phyloP scores from a whole-genome alignment of 495 filamentous ascomycete genomes.

The Neurospora sp. region DNA sequence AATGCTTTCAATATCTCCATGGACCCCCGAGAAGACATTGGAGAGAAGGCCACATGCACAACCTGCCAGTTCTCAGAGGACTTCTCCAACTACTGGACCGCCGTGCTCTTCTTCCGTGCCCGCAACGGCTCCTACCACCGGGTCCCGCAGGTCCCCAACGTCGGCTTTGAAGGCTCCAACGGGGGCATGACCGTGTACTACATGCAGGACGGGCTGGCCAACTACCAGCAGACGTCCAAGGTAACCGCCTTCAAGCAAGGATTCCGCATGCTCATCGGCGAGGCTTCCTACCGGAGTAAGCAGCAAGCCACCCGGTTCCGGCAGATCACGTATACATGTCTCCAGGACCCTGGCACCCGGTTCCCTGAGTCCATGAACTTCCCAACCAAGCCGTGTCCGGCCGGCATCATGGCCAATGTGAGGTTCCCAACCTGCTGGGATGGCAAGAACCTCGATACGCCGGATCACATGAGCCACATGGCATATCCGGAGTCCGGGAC shows the following conservation, averaged over 20 bases:
- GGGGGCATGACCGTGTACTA: constrained; percentile 39
- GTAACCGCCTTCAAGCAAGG: constrained; percentile 39
- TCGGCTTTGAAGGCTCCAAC: constrained; percentile 29
- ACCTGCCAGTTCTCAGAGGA: constrained; percentile 32
- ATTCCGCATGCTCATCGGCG: constrained; percentile 32
- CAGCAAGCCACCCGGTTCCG: constrained; percentile 24
- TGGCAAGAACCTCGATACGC: constrained; percentile 20
- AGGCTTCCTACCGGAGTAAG: constrained; percentile 22
- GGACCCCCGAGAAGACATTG: constrained; percentile 25
- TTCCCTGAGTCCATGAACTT: constrained; percentile 16
- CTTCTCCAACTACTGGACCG: constrained; percentile 37
- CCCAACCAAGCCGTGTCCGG: constrained; percentile 18
- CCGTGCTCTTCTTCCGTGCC: constrained; percentile 28
- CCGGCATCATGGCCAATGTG: constrained; percentile 28
- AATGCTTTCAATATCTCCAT: constrained; percentile 17
- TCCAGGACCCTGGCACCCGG: constrained; percentile 14
- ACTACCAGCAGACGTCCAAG: constrained; percentile 27
- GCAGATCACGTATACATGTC: constrained; percentile 28
- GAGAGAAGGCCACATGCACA: constrained; percentile 26
- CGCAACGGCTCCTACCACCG: constrained; percentile 30
- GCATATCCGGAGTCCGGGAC: constrained; percentile 28
- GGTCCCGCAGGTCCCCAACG: constrained; percentile 32
- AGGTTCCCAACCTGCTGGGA: constrained; percentile 19
- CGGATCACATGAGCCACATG: constrained; percentile 27
- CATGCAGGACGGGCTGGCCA: constrained; percentile 32